A percentile compares a stretch with the other conserved stretches of the same genome.
These are phyloP conservation scores for Shiraia bambusicola DNA, from an alignment of 2,329 filamentous ascomycete genomes.

Conservation along the genomic window DNA sequence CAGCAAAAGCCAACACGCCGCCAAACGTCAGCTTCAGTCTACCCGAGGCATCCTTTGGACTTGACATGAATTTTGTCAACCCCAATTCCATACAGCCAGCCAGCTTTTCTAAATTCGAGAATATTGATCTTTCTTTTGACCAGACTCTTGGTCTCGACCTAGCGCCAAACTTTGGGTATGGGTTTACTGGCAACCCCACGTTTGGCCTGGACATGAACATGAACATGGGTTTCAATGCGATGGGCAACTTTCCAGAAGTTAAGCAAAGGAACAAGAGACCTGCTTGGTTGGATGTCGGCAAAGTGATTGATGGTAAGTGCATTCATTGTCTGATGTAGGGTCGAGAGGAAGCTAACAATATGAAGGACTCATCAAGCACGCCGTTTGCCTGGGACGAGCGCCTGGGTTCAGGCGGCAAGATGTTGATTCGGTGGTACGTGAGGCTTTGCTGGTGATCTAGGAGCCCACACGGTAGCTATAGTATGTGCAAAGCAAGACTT, in stretches of 20 bases:
- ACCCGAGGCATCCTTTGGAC: slow-evolving; percentile 20
- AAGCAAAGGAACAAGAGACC: slow-evolving; percentile 37
- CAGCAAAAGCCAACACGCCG: slow-evolving; percentile 1
- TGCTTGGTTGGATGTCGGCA: slow-evolving; percentile 48
- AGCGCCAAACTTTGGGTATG: slow-evolving; percentile 28
- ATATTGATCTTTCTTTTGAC: slow-evolving; percentile 29
- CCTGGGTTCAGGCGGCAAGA: slow-evolving; percentile 49
- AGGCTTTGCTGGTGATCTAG: slow-evolving; percentile 37
- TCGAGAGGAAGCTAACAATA: slow-evolving; percentile 22
- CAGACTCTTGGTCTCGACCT: slow-evolving; percentile 40
- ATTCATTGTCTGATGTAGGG: not conserved
- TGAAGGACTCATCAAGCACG: slow-evolving; percentile 40
- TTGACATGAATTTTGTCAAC: slow-evolving; percentile 26
- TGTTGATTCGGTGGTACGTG: slow-evolving; percentile 45
- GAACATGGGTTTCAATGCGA: slow-evolving; percentile 22
- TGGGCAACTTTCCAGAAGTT: slow-evolving; percentile 19
- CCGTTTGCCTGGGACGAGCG: slow-evolving; percentile 48
- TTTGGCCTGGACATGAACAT: slow-evolving; percentile 14
- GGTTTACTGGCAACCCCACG: slow-evolving; percentile 11
- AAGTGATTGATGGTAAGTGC: slow-evolving; percentile 48
- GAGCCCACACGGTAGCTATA: slow-evolving; percentile 19
- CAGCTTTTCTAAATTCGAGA: slow-evolving; percentile 13
- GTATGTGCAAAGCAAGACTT: not conserved
- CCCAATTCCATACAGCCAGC: no score
- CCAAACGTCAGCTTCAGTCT: slow-evolving; percentile 4